Evolutionary conservation across 2,329 filamentous ascomycete species (phyloP), one percentile per base, ranked within the genome.

Genomic region (Pseudofabraea citricarpa): DNA sequence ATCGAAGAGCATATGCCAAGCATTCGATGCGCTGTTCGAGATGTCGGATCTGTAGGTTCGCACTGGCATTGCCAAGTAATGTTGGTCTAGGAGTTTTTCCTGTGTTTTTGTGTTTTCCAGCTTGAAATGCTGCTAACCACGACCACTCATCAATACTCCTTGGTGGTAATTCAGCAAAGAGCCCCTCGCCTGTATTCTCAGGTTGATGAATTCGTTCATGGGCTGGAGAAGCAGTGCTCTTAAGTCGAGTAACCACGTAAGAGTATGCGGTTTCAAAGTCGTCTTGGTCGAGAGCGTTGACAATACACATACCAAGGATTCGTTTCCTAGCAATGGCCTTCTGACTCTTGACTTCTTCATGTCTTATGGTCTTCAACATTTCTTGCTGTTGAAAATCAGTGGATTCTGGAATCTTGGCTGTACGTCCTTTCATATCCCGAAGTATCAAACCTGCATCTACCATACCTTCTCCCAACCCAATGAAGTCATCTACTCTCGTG

Each of bases 261-360:
- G 86, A 90, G 61, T 91, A 93, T 9, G 87, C 87, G 0, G 87
- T 93, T 59, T 94, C 88, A 48, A 93, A 93, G 59, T 81, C 88
- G 50, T 90, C 82, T 58, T 90, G 86, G 8, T 73, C 72, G 1
- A 93, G 71, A 10, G 87, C 85, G 12, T 85, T 81, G 58, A 89
- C 82, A 31, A 91, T 81, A 50, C 87, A 89, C 84, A 91, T 88
- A 46, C 85, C 83, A 5, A 81, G 83, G 40, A 93, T 80, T 22
- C 87, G 77, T 37, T 76, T 79, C 57, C 84, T 79, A 4, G 79
- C 75, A 27, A 69, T 57, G 3, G 61, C 24, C 16, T 49, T 41
- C 38, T 57, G 52, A 20, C 65, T 64, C 33, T 62, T 57, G 26
- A 60, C 51, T 15, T 53, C 43, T 15, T 32, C 27, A 32, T 36